Evolutionary conservation across 768 basidiomycete genomes (phyloP), one percentile per base, ranked within the genome.

Genomic region (Pleurotus ostreatus): DNA sequence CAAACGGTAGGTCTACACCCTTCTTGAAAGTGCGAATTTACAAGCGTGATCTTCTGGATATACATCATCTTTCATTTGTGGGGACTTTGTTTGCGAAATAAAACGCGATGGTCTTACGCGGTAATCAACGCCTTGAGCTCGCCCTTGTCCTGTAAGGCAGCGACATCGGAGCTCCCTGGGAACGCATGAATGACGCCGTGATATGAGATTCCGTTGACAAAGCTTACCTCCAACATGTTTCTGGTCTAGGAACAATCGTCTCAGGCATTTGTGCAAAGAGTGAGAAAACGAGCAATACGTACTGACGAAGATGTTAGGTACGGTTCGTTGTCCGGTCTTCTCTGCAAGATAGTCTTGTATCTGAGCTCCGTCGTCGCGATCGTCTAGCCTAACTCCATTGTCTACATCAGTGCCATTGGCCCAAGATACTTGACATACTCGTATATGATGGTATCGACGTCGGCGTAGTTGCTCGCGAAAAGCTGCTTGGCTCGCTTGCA

Each of bases 251-350:
- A 22, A 22, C 22, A 11, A 40, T 52, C 51, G 30, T 26, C 38
- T n/a, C 18, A 18, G n/a, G 34, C 15, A 52, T 12, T 6, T 11
- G 5, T 39, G 23, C 23, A 2, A 41, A 16, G 40, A 39, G 12
- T 6, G 23, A 52, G 16, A 39, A 16, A 40, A 52, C 8, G 38
- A 23, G 4, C 15, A 46, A 43, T 34, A 65, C 82, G 52, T 51
- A 82, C 81, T 76, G 60, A 85, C 80, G 70, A 83, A 85, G 54
- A 82, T 77, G 63, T 81, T 82, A 26, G 84, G 84, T 4, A 85
- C 84, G 20, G 78, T 76, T 16, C 73, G 61, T 62, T 79, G 83
- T 5, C 74, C 73, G 0, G 84, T 83, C 72, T 76, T 79, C 43
- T 69, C 45, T 12, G 3, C 18, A 18, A 85, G 75, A 62, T 84